A percentile compares a stretch with the other conserved stretches of the same genome.
These are phyloP conservation scores for Exserohilum rostratum DNA, from an alignment of 2,329 filamentous ascomycete species.

Conservation along the genomic window DNA sequence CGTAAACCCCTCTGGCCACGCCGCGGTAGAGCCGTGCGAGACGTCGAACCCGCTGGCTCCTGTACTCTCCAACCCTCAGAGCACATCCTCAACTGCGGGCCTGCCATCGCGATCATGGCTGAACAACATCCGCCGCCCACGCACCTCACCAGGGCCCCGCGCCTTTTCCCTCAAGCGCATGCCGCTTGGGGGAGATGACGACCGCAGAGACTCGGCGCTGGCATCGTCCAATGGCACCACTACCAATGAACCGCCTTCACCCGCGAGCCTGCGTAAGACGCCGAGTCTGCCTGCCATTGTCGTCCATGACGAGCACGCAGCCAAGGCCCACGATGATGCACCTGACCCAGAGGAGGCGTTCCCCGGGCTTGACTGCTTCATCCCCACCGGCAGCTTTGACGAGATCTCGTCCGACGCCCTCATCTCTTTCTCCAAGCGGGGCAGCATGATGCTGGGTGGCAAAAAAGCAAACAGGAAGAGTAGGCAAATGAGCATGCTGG, in stretches of 20 bases:
- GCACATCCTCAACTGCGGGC: slow-evolving; percentile 19
- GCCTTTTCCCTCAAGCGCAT: slow-evolving; percentile 39
- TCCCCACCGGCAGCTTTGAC: slow-evolving; percentile 61
- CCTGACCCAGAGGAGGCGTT: slow-evolving; percentile 43
- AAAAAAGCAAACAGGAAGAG: slow-evolving; percentile 54
- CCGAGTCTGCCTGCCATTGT: slow-evolving; percentile 54
- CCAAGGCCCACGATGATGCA: slow-evolving; percentile 8
- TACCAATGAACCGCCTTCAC: slow-evolving; percentile 39
- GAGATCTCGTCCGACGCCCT: slow-evolving; percentile 58
- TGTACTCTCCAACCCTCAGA: slow-evolving; percentile 21
- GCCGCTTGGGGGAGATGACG: slow-evolving; percentile 41
- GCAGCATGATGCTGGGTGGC: slow-evolving; percentile 63
- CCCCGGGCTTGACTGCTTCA: slow-evolving; percentile 59
- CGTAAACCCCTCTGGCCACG: slow-evolving; percentile 30
- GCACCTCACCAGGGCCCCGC: slow-evolving; percentile 46
- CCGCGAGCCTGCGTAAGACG: slow-evolving; percentile 43
- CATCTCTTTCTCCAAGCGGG: slow-evolving; percentile 65
- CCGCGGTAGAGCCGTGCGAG: slow-evolving; percentile 20
- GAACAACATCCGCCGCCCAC: slow-evolving; percentile 45
- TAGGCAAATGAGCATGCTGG: slow-evolving; percentile 34
- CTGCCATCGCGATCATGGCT: slow-evolving; percentile 46
- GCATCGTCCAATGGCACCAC: slow-evolving; percentile 45
- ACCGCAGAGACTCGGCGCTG: slow-evolving; percentile 50
- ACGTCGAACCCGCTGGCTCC: slow-evolving; percentile 14
- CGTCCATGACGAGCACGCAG: slow-evolving; percentile 48